Conservation (phyloP, 2,329 filamentous ascomycete species). For the Elsinoe arachidis region DNA sequence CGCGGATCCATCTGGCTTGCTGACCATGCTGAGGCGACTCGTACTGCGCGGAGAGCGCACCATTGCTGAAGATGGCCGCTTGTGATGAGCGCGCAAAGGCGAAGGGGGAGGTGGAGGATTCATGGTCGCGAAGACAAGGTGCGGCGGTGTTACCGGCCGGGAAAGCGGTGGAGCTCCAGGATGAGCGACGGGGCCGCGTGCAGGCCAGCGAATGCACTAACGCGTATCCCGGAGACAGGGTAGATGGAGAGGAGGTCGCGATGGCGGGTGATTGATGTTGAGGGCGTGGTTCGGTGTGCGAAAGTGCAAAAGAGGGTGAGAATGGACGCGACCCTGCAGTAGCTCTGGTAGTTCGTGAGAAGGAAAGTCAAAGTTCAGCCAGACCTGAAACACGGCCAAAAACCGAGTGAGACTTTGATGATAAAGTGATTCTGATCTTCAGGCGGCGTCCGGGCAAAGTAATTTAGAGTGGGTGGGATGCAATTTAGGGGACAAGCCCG, state of each 20-base stretch:
- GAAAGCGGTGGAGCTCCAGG: background rate
- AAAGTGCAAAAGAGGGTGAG: background rate
- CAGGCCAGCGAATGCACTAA: background rate
- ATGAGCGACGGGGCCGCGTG: background rate
- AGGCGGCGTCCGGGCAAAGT: background rate
- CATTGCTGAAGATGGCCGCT: constrained; percentile 6
- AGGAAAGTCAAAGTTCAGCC: background rate
- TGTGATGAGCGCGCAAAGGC: constrained; percentile 4
- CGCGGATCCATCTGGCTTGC: constrained; percentile 27
- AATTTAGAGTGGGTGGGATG: background rate
- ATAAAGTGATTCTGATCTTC: background rate
- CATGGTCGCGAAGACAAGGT: background rate
- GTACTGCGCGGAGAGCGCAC: constrained; percentile 43
- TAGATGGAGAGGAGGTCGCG: background rate
- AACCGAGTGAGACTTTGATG: constrained; percentile 6
- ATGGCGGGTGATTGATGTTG: background rate
- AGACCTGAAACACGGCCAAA: constrained; percentile 8
- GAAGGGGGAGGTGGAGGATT: constrained; percentile 11
- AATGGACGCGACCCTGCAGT: constrained; percentile 1
- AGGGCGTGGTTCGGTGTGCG: background rate
- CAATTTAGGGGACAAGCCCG: constrained; percentile 1
- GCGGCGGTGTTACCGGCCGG: constrained; percentile 3
- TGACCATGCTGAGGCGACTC: constrained; percentile 77
- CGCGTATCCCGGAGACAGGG: background rate
- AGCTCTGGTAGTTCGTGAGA: constrained; percentile 5